Evolutionary conservation across 352 stramenopile species (phyloP), one percentile per base, ranked within the genome.

Genomic region (Globisporangium carolinianum): DNA sequence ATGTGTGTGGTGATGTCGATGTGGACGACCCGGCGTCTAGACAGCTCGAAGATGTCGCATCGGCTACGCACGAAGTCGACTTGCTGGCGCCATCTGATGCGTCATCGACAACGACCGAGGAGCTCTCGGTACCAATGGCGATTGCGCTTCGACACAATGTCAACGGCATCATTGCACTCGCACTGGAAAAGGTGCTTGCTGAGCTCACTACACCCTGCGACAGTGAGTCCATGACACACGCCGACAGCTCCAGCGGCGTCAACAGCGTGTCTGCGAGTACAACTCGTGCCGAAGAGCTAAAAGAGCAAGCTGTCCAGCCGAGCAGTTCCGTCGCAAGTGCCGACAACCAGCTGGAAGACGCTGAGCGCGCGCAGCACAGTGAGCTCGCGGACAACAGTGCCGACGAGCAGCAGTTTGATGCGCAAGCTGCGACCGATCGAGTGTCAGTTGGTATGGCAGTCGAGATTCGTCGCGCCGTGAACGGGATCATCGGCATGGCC

Each of bases 91-190:
- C 24, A 32, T 32, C 24, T 32, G 24, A 3, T 32, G 24, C 24
- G 24, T 32, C 24, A 32, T 32, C 24, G 24, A 32, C 24, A 32
- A 32, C 24, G 39, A 8, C 39, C 39, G 39, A 43, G 7, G 53
- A 62, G 1, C 51, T 72, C 36, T 53, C 65, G 1, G 58, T 71
- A 32, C 55, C 47, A 18, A 67, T 71, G 48, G 62, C 58, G 17
- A 64, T 73, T 63, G 72, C 65, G n/a, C 67, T 75, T 32, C 56
- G 59, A 45, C 62, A 53, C 11, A 71, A 61, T 49, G 68, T 72
- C 47, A 72, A 75, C 45, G 61, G 47, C 46, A 63, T 75, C 53
- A 55, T 75, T 36, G 53, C 65, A 41, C 45, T 66, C 37, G 65
- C 65, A 18, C 36, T 75, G 7, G 55, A 68, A 51, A 68, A 70